phyloP scores from a whole-genome alignment of 805 yeast genomes.

The Wickerhamiella nectarea region DNA sequence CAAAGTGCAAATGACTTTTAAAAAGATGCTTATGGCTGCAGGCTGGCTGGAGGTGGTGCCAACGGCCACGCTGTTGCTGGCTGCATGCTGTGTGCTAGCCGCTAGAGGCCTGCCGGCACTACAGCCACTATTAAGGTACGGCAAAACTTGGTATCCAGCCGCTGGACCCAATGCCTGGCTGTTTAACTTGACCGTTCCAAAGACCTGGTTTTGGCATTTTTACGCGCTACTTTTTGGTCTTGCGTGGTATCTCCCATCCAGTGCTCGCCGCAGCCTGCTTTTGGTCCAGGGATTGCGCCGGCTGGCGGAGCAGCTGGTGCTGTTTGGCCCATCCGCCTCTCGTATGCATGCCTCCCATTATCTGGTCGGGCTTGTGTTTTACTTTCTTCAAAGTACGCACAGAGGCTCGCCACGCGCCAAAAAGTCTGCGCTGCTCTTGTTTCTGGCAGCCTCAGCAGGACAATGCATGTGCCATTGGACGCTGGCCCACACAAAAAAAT shows the following conservation, averaged over 20 bases:
- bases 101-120: constrained; percentile 10
- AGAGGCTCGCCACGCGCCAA: background rate
- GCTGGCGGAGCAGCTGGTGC: constrained; percentile 33
- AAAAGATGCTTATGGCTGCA: no score
- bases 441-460: constrained; percentile 29
- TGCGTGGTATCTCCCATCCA: background rate
- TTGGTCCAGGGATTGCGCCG: constrained; percentile 39
- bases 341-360: constrained; percentile 48
- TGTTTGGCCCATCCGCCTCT: constrained; percentile 32
- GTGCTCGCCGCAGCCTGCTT: constrained; percentile 8
- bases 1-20: no score
- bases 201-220: constrained; percentile 25
- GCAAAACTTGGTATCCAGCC: constrained; percentile 18
- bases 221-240: constrained; percentile 15
- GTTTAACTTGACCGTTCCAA: constrained; percentile 22
- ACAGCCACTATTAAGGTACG: constrained; percentile 21
- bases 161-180: constrained; percentile 5
- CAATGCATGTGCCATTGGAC: constrained; percentile 38
- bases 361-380: constrained; percentile 41
- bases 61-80: constrained; percentile 4
- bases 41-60: no score
- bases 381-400: constrained; percentile 20
- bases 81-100: constrained; percentile 13
- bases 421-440: constrained; percentile 18
- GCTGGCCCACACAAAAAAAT: constrained; percentile 39